Conservation (phyloP, 2,329 filamentous ascomycete genomes). For the Leptographium wingfieldii region DNA sequence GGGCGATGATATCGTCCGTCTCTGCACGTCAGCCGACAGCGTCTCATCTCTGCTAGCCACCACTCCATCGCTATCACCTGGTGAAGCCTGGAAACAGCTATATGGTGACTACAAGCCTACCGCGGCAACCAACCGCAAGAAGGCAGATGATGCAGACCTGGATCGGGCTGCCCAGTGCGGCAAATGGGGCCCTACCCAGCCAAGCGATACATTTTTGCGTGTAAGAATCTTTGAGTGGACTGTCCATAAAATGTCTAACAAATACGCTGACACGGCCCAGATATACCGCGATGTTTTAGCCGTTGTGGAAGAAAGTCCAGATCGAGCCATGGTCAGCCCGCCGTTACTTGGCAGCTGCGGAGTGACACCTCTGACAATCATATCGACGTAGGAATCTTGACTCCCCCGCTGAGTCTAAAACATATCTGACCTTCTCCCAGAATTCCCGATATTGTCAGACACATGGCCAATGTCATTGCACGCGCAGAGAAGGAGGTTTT, state of each 20-base stretch:
- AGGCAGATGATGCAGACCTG: conserved; percentile 27
- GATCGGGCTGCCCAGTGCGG: conserved; percentile 47
- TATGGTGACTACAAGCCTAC: conserved; percentile 25
- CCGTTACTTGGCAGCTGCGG: conserved; percentile 43
- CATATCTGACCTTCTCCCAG: conserved; percentile 14
- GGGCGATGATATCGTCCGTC: conserved; percentile 31
- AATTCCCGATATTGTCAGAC: conserved; percentile 57
- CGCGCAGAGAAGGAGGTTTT: conserved; percentile 61
- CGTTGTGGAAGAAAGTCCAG: conserved; percentile 38
- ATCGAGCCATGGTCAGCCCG: conserved; percentile 38
- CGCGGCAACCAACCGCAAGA: conserved; percentile 3
- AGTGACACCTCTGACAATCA: conserved; percentile 53
- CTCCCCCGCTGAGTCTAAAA: background rate
- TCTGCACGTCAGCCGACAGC: conserved; percentile 39
- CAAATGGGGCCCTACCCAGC: conserved; percentile 50
- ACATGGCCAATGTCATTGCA: conserved; percentile 66
- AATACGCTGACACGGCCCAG: conserved; percentile 17
- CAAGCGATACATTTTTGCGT: conserved; percentile 55
- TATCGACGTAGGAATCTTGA: conserved; percentile 36
- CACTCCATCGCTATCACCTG: conserved; percentile 38
- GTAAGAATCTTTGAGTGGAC: conserved; percentile 21
- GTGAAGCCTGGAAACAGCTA: conserved; percentile 41
- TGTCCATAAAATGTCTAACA: background rate
- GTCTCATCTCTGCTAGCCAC: conserved; percentile 45
- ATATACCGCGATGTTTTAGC: conserved; percentile 54